A percentile compares a stretch with the other conserved stretches of the same genome.
phyloP scores from a whole-genome alignment of 768 basidiomycete species.

The Auricularia sp. region DNA sequence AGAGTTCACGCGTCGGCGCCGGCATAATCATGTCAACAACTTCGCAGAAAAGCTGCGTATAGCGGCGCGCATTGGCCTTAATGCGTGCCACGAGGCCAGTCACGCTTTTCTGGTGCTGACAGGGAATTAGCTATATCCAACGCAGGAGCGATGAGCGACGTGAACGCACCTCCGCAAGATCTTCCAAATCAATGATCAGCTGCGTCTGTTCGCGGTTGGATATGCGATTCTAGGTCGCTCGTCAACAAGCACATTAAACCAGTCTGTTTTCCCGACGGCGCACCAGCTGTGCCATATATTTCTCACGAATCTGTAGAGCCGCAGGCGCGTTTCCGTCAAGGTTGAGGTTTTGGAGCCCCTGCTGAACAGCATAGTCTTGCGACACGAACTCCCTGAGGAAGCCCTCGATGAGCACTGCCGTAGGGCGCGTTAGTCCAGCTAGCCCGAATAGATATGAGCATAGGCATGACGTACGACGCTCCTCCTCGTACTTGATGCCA shows the following conservation, averaged over 20 bases:
- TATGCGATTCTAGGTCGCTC: conserved; percentile 60
- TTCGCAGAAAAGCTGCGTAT: conserved; percentile 79
- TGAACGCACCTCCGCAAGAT: conserved; percentile 56
- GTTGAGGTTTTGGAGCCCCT: conserved; percentile 60
- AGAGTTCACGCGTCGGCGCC: conserved; percentile 78
- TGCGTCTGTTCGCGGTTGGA: conserved; percentile 90
- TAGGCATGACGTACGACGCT: conserved; percentile 44
- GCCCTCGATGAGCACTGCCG: conserved; percentile 52
- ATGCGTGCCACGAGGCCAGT: conserved; percentile 75
- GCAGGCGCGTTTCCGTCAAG: conserved; percentile 44
- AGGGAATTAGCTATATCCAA: neutral
- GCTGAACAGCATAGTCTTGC: conserved; percentile 51
- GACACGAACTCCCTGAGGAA: conserved; percentile 63
- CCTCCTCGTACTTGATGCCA: conserved; percentile 56
- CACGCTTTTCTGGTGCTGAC: conserved; percentile 58
- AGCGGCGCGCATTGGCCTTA: conserved; percentile 78
- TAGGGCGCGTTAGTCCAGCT: neutral
- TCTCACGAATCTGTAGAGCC: conserved; percentile 24
- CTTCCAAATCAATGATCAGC: conserved; percentile 82
- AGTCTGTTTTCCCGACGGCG: conserved; percentile 18
- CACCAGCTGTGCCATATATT: conserved; percentile 77
- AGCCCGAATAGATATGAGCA: neutral
- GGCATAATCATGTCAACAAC: conserved; percentile 89
- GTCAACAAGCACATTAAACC: conserved; percentile 10
- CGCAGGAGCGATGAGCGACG: neutral